Base-by-base conservation (phyloP, 345 rosid species). In the Stellera chamaejasme region DNA sequence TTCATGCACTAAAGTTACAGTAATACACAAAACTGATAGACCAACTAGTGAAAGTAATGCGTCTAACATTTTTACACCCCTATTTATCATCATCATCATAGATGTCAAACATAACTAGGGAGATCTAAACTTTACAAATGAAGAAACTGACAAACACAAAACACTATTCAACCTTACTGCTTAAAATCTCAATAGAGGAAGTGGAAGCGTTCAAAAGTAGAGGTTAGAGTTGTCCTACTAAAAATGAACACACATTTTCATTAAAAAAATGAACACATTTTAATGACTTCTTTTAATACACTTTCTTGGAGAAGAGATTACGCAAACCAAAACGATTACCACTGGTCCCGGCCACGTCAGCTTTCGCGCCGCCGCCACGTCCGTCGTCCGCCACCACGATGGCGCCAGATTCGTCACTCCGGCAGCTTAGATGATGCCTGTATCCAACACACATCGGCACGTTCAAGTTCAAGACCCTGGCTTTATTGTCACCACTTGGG, bases 221-320 rank as follows among this genome's bases (percentile, higher is more conserved):
- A 19, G 23, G 23, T 19, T 19, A 19, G 23, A 19, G 23, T 19
- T 19, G 23, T 19, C 1, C 23, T 19, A 19, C 23, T 19, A 19
- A 19, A 32, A 32, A 32, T 32, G 5, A 2, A 3, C 39, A 32
- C 39, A 32, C 39, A 32, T n/a, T n/a, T n/a, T n/a, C n/a, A n/a
- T n/a, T n/a, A n/a, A n/a, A n/a, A 32, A 32, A 32, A 4, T 3
- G 39, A 32, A 8, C 39, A 13, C 10, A 50, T 19, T 8, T 2
- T 36, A 19, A 32, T 32, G n/a, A 50, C n/a, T 3, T 50, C 27
- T 26, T 19, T 75, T 63, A 78, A 72, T 81, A 74, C 60, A 84
- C 87, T 64, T 81, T 87, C 73, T 78, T 87, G 46, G 76, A 19
- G 58, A 87, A 90, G 44, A 87, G 77, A 81, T 77, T 78, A 6